phyloP scores from a whole-genome alignment of 1,139 yeast species.

The Taphrina pruni region DNA sequence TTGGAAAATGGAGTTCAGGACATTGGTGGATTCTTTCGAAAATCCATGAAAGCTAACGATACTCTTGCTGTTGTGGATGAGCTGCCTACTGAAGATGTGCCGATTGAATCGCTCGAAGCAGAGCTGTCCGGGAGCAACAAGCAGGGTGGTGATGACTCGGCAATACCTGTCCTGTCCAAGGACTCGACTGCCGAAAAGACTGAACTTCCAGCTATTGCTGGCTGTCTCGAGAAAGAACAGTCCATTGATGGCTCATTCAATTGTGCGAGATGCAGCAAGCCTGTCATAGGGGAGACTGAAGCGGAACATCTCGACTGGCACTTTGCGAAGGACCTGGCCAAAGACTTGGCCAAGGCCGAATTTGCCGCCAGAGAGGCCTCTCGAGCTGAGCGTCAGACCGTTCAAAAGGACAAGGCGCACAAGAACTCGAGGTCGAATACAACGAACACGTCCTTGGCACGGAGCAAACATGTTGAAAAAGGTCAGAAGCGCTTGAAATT shows the following conservation, averaged over 20 bases:
- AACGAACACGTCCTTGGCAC: not conserved
- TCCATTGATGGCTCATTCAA: slow-evolving; percentile 30
- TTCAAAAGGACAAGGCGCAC: not conserved
- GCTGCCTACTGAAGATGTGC: not conserved
- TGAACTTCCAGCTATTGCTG: not conserved
- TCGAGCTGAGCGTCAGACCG: slow-evolving; percentile 1
- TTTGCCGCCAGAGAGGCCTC: slow-evolving; percentile 7
- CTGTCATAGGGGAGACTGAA: slow-evolving; percentile 44
- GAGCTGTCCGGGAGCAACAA: not conserved
- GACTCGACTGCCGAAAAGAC: not conserved
- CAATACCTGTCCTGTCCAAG: not conserved
- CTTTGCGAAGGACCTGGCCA: slow-evolving; percentile 56
- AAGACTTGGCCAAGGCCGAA: slow-evolving; percentile 20
- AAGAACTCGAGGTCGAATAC: not conserved
- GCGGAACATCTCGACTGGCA: slow-evolving; percentile 56
- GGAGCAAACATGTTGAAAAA: slow-evolving; percentile 11
- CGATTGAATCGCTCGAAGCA: not conserved
- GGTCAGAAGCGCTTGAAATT: slow-evolving; percentile 28
- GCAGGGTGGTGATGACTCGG: too few species aligned
- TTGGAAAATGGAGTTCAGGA: slow-evolving; percentile 42
- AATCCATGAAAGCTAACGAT: not conserved
- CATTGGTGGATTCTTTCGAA: slow-evolving; percentile 43
- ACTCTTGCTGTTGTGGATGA: not conserved
- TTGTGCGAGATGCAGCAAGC: slow-evolving; percentile 32
- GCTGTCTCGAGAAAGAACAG: not conserved